These are phyloP conservation scores for Xylaria sp. DNA, from an alignment of 2,329 filamentous ascomycete species.

Conservation along the genomic window DNA sequence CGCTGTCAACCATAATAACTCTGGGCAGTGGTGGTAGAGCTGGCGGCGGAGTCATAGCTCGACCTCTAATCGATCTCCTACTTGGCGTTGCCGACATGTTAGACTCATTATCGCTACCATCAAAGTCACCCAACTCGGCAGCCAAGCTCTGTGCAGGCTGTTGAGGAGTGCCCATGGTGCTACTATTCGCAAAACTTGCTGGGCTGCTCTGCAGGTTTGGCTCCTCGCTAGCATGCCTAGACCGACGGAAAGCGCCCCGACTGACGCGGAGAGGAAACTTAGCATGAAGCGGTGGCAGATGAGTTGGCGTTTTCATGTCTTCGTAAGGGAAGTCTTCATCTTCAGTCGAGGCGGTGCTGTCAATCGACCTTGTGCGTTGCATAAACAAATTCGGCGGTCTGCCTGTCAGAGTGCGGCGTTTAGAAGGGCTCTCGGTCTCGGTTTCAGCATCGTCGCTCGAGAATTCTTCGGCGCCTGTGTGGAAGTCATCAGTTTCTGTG, in stretches of 20 bases:
- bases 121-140: constrained; percentile 86
- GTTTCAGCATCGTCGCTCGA: constrained; percentile 79
- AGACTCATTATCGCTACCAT: constrained; percentile 79
- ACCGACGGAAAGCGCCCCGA: constrained; percentile 71
- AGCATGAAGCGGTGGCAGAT: constrained; percentile 69
- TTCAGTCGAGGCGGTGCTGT: constrained; percentile 89
- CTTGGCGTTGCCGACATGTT: constrained; percentile 65
- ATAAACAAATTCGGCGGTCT: constrained; percentile 40
- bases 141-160: constrained; percentile 80
- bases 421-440: constrained; percentile 78
- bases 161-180: constrained; percentile 61
- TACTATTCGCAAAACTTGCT: constrained; percentile 64
- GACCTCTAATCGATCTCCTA: constrained; percentile 58
- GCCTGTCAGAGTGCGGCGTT: constrained; percentile 49
- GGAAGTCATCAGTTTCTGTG: constrained; percentile 94
- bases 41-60: constrained; percentile 58
- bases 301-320: constrained; percentile 71
- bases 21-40: constrained; percentile 62
- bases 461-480: constrained; percentile 86
- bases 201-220: constrained; percentile 68
- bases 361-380: constrained; percentile 69
- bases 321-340: constrained; percentile 71
- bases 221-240: constrained; percentile 71
- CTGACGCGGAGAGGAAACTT: constrained; percentile 79
- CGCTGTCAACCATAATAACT: constrained; percentile 68